These are phyloP conservation scores for Lachnellula hyalina DNA, from an alignment of 2,329 filamentous ascomycete genomes.

Conservation along the genomic window DNA sequence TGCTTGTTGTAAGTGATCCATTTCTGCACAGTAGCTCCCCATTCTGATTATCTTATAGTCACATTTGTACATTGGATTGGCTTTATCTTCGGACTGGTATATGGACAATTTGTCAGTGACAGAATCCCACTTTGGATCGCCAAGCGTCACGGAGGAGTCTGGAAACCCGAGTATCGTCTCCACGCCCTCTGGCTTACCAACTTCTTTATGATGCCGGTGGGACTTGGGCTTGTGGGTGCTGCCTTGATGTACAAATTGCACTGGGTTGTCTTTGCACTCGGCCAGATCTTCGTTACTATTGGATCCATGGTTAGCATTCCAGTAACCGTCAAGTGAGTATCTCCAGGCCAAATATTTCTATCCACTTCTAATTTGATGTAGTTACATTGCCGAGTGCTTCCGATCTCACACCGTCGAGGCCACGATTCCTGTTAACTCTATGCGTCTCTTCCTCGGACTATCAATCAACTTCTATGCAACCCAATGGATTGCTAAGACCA, in stretches of 20 bases:
- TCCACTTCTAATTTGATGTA: not conserved
- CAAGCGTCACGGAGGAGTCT: constrained; percentile 20
- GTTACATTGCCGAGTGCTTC: constrained; percentile 5
- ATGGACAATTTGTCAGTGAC: constrained; percentile 36
- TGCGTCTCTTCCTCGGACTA: constrained; percentile 34
- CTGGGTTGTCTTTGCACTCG: constrained; percentile 37
- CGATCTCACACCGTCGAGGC: constrained; percentile 33
- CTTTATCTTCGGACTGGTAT: constrained; percentile 33
- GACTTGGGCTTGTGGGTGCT: constrained; percentile 35
- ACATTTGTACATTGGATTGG: constrained; percentile 39
- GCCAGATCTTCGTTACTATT: constrained; percentile 37
- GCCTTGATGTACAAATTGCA: constrained; percentile 37
- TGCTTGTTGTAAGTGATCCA: constrained; percentile 24
- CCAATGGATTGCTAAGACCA: constrained; percentile 34
- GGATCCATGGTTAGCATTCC: constrained; percentile 11
- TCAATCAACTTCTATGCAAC: constrained; percentile 37
- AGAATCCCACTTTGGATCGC: constrained; percentile 31
- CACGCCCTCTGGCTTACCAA: constrained; percentile 29
- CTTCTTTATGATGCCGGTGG: constrained; percentile 31
- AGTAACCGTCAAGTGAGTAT: constrained; percentile 9
- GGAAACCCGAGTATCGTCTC: constrained; percentile 38
- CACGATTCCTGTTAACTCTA: constrained; percentile 31
- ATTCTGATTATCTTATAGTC: constrained; percentile 23
- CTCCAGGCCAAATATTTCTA: not conserved
- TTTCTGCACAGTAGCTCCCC: not conserved